phyloP scores from a whole-genome alignment of 2,329 filamentous ascomycete genomes.

The Apiospora malaysiana region DNA sequence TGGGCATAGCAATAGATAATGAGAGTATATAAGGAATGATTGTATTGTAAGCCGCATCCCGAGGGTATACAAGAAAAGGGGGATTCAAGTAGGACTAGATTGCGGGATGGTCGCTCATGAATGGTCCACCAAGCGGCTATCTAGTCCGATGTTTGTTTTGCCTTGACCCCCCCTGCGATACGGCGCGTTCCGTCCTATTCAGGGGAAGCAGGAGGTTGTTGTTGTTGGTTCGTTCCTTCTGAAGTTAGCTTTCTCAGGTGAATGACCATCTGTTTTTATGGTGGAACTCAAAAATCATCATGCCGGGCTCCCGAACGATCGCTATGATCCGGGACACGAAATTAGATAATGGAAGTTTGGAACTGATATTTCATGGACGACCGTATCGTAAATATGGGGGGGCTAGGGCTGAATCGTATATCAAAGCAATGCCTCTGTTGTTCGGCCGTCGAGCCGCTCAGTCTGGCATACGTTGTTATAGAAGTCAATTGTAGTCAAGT shows the following conservation, averaged over 20 bases:
- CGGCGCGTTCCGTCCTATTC: background rate
- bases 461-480: no score
- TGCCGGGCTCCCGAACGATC: background rate
- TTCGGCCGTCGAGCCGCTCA: background rate
- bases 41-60: background rate
- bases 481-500: background rate
- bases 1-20: background rate
- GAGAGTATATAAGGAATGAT: no score
- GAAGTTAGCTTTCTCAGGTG: slow-evolving; percentile 12
- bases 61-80: background rate
- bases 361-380: background rate
- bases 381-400: background rate
- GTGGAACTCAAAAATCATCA: background rate
- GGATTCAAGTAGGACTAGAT: background rate
- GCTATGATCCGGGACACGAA: background rate
- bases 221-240: background rate
- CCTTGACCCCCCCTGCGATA: background rate
- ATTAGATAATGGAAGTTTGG: background rate
- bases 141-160: background rate
- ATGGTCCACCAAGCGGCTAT: background rate
- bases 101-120: background rate
- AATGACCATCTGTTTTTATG: background rate
- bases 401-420: background rate
- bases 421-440: background rate
- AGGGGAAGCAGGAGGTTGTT: background rate